Percentiles rank a stretch among this genome's conserved stretches.
Evolutionary conservation across 768 basidiomycete genomes (phyloP).

Genomic region (Podaxis sp.): DNA sequence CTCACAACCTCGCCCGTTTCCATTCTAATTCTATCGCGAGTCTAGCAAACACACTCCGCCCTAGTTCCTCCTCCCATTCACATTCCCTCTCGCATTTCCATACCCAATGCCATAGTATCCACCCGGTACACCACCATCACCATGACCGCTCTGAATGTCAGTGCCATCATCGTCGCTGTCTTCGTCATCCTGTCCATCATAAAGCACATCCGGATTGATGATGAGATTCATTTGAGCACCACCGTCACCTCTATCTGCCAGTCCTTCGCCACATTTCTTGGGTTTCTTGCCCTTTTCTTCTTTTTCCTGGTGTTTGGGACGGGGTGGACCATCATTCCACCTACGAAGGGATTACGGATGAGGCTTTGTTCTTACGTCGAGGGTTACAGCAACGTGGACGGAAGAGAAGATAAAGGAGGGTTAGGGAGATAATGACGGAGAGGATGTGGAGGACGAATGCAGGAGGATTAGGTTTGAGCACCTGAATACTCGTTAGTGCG

Average conservation of each 20-base stretch:
- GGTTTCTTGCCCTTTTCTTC: slow-evolving; percentile 35
- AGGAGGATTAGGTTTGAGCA: slow-evolving; percentile 44
- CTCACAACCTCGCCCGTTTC: slow-evolving; percentile 51
- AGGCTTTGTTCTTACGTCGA: slow-evolving; percentile 19
- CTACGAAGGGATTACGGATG: slow-evolving; percentile 24
- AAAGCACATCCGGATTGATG: slow-evolving; percentile 62
- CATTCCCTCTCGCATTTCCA: slow-evolving; percentile 18
- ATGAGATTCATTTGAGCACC: slow-evolving; percentile 74
- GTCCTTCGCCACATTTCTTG: slow-evolving; percentile 38
- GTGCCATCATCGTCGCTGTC: slow-evolving; percentile 36
- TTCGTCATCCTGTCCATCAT: slow-evolving; percentile 32
- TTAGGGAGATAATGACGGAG: slow-evolving; percentile 50
- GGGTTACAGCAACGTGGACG: slow-evolving; percentile 52
- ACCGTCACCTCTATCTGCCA: slow-evolving; percentile 29
- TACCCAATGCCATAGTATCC: slow-evolving; percentile 24
- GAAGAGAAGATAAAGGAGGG: slow-evolving; percentile 53
- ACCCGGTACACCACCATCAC: slow-evolving; percentile 35
- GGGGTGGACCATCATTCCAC: slow-evolving; percentile 60
- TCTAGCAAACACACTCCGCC: slow-evolving; percentile 56
- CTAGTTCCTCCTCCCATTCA: slow-evolving; percentile 35
- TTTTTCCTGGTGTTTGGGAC: slow-evolving; percentile 40
- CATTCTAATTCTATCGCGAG: slow-evolving; percentile 65
- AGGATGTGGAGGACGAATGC: slow-evolving; percentile 59
- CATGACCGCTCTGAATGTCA: slow-evolving; percentile 13
- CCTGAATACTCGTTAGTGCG: slow-evolving; percentile 12